phyloP scores from a whole-genome alignment of 257 asterid species.

The Solanum sejunctum region DNA sequence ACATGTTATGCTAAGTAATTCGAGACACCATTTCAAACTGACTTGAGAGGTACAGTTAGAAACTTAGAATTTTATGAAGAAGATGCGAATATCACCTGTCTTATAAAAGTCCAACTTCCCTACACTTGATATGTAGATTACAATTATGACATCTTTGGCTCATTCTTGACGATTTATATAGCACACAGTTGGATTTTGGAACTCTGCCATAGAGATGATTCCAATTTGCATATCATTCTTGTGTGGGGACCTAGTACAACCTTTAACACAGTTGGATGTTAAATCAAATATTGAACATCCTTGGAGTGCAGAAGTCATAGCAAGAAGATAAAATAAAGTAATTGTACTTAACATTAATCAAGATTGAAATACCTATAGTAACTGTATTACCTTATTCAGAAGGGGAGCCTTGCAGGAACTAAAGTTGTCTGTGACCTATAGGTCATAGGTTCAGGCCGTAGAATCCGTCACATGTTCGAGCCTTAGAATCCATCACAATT shows the following conservation, averaged over 20 bases:
- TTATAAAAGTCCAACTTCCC: not conserved
- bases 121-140: not conserved
- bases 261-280: no score
- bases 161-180: not conserved
- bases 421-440: not conserved
- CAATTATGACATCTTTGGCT: not conserved
- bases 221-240: not conserved
- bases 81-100: not conserved
- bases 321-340: not conserved
- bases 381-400: not conserved
- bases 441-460: not conserved
- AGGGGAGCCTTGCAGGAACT: not conserved
- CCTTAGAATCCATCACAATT: not conserved
- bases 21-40: not conserved
- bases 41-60: not conserved
- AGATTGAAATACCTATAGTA: not conserved
- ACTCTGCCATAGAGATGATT: not conserved
- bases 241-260: not conserved
- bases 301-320: not conserved
- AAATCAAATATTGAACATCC: not conserved
- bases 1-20: not conserved
- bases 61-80: not conserved
- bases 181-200: not conserved
- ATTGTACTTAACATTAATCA: not conserved
- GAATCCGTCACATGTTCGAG: not conserved